A percentile compares a stretch with the other conserved stretches of the same genome.
Evolutionary conservation across 225 moss, liverwort and hornwort genomes (phyloP).

Genomic region (Bryoerythrophyllum caledonicum): DNA sequence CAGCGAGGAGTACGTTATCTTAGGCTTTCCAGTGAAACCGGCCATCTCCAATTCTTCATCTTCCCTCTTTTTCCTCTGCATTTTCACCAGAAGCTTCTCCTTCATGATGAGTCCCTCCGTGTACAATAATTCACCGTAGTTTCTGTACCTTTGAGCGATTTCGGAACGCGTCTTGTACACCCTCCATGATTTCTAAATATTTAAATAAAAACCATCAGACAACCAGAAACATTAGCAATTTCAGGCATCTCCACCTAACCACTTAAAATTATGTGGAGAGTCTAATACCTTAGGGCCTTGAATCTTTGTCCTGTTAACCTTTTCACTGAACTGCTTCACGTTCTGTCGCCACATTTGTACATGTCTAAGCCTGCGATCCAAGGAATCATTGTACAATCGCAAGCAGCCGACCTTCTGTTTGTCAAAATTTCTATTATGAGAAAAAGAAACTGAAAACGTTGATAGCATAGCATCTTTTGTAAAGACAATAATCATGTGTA

Average conservation of each 20-base stretch:
- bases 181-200: conserved; percentile 68
- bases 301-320: conserved; percentile 59
- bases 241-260: neutral
- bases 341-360: conserved; percentile 47
- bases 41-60: conserved; percentile 74
- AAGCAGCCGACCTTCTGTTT: conserved; percentile 75
- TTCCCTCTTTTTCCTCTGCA: conserved; percentile 63
- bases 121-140: conserved; percentile 89
- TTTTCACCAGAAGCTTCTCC: conserved; percentile 53
- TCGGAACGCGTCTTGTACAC: conserved; percentile 73
- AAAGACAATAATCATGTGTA: neutral
- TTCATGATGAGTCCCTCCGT: conserved; percentile 66
- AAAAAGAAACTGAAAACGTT: too few relatives aligned
- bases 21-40: conserved; percentile 70
- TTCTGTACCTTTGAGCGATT: conserved; percentile 72
- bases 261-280: neutral
- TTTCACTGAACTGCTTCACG: conserved; percentile 59
- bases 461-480: neutral
- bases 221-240: neutral
- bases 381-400: conserved; percentile 82
- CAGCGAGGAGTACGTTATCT: conserved; percentile 59
- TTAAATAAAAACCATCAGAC: neutral
- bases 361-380: conserved; percentile 62
- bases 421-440: neutral
- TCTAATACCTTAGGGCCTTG: conserved; percentile 62